Evolutionary conservation across 805 yeast species (phyloP).

Genomic region (Kluyveromyces siamensis): DNA sequence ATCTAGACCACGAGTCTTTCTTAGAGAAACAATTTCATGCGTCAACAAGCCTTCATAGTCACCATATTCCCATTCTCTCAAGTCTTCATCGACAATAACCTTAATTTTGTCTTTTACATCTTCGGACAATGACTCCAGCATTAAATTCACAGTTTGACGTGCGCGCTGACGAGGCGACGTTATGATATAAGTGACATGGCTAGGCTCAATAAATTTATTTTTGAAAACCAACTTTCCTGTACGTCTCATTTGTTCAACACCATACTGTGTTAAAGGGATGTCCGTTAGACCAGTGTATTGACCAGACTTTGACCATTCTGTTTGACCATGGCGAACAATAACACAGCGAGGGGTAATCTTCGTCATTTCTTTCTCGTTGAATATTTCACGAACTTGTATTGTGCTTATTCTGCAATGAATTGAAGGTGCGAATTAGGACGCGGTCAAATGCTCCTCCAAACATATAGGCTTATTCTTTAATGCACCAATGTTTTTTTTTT

Average conservation of each 20-base stretch:
- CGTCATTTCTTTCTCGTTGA: constrained; percentile 8
- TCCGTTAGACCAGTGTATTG: constrained; percentile 88
- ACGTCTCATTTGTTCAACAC: constrained; percentile 63
- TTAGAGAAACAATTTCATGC: constrained; percentile 50
- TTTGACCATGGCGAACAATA: constrained; percentile 79
- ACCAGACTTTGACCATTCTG: constrained; percentile 93
- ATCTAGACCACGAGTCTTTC: constrained; percentile 52
- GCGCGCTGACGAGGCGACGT: constrained; percentile 83
- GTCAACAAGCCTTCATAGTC: constrained; percentile 85
- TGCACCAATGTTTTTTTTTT: no score
- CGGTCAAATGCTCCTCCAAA: neutral
- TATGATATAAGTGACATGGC: constrained; percentile 51
- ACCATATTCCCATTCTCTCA: constrained; percentile 95
- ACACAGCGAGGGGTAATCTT: constrained; percentile 53
- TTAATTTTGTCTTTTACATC: constrained; percentile 35
- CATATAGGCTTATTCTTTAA: no score
- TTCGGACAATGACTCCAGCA: constrained; percentile 42
- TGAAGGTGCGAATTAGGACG: neutral
- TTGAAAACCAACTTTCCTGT: constrained; percentile 63
- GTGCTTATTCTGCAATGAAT: neutral
- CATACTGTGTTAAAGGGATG: constrained; percentile 65
- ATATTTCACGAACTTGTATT: neutral
- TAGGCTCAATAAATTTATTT: constrained; percentile 54
- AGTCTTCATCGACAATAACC: constrained; percentile 49
- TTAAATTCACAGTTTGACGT: constrained; percentile 57